phyloP scores from a whole-genome alignment of 805 yeast genomes.

The Ogataea polymorpha region DNA sequence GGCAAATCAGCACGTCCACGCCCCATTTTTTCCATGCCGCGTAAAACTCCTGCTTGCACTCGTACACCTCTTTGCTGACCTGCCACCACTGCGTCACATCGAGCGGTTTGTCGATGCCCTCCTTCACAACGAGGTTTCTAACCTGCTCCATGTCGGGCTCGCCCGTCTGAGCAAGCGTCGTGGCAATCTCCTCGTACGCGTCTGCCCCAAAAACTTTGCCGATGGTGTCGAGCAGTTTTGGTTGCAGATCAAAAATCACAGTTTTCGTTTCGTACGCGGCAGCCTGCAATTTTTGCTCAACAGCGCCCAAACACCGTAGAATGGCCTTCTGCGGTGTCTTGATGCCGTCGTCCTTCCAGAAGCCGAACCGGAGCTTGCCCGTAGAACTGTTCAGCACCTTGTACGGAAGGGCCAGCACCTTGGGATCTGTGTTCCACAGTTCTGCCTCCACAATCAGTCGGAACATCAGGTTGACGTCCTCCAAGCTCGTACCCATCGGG shows the following conservation, averaged over 20 bases:
- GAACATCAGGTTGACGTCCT: slow-evolving; percentile 36
- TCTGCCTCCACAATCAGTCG: slow-evolving; percentile 36
- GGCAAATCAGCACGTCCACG: slow-evolving; percentile 30
- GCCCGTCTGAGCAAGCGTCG: slow-evolving; percentile 21
- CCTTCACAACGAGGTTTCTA: neutral
- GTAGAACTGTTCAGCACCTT: slow-evolving; percentile 15
- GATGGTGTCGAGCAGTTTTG: slow-evolving; percentile 20
- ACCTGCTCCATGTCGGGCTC: slow-evolving; percentile 22
- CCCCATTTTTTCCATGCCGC: slow-evolving; percentile 30
- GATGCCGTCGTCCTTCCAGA: slow-evolving; percentile 41
- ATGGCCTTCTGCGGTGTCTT: slow-evolving; percentile 41
- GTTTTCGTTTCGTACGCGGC: slow-evolving; percentile 53
- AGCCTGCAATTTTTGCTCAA: neutral
- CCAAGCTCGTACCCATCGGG: slow-evolving; percentile 30
- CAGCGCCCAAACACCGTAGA: neutral
- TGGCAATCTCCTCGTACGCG: slow-evolving; percentile 32
- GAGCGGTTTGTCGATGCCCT: slow-evolving; percentile 4
- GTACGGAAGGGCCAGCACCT: slow-evolving; percentile 49
- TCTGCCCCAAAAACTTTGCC: slow-evolving; percentile 43
- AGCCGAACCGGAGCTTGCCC: slow-evolving; percentile 40
- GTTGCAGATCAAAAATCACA: slow-evolving; percentile 42
- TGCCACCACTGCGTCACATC: slow-evolving; percentile 39
- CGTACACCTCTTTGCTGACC: slow-evolving; percentile 33
- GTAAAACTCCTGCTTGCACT: slow-evolving; percentile 33
- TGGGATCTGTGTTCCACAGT: slow-evolving; percentile 51